Percentiles rank a stretch among this genome's conserved stretches.
phyloP scores from a whole-genome alignment of 2,329 filamentous ascomycete species.

The Diaporthe sp. region DNA sequence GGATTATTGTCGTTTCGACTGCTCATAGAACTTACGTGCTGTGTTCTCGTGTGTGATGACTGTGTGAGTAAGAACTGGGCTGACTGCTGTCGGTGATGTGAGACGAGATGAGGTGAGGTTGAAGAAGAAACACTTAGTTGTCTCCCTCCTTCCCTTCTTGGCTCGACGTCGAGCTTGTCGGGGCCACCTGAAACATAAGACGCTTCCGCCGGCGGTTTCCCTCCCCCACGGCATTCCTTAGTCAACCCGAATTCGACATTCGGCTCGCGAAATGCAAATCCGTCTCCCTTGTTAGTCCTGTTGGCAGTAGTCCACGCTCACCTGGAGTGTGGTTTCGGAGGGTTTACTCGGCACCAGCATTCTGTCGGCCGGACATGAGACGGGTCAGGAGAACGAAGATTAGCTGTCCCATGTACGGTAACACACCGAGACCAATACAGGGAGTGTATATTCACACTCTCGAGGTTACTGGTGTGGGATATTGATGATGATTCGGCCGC shows the following conservation, averaged over 20 bases:
- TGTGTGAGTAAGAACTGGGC: not conserved
- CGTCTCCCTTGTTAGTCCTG: not conserved
- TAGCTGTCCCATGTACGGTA: not conserved
- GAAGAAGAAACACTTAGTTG: not conserved
- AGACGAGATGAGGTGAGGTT: not conserved
- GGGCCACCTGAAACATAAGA: conserved; percentile 16
- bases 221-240: not conserved
- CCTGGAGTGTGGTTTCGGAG: not conserved
- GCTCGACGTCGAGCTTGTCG: not conserved
- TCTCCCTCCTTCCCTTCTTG: not conserved
- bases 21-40: not conserved
- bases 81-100: not conserved
- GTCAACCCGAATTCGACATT: not conserved
- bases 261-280: not conserved
- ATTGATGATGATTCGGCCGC: not conserved
- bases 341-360: not conserved
- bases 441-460: not conserved
- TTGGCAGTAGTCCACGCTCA: not conserved
- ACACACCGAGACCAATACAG: not conserved
- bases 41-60: not conserved
- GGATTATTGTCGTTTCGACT: conserved; percentile 20
- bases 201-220: not conserved
- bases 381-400: too few relatives aligned
- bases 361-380: not conserved
- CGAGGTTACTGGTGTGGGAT: not conserved